Conservation (phyloP, 2,329 filamentous ascomycete species). For the Colletotrichum orchidophilum region DNA sequence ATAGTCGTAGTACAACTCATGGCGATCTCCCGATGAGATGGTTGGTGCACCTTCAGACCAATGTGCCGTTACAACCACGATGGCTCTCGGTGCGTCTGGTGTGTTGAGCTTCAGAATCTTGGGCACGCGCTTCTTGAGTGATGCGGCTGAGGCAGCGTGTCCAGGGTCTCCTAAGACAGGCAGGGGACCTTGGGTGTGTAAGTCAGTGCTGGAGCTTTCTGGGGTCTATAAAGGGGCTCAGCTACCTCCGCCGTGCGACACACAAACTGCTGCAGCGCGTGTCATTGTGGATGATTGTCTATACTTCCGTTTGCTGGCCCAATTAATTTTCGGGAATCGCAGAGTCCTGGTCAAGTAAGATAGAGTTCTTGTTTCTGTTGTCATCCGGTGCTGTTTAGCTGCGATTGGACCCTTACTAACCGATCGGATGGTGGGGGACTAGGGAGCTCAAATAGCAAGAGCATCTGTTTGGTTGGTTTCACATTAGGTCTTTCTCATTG, state of each 20-base stretch:
- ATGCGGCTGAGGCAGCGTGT: slow-evolving; percentile 60
- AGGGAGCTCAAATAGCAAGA: slow-evolving; percentile 17
- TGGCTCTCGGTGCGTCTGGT: slow-evolving; percentile 57
- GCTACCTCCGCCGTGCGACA: slow-evolving; percentile 60
- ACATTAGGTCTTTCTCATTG: slow-evolving; percentile 2
- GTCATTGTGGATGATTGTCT: slow-evolving; percentile 44
- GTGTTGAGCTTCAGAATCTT: slow-evolving; percentile 64
- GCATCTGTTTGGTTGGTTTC: background rate
- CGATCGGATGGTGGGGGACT: background rate
- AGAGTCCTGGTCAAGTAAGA: background rate
- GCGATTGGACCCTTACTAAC: background rate
- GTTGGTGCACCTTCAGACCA: slow-evolving; percentile 61
- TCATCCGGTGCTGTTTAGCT: slow-evolving; percentile 1
- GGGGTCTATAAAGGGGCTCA: background rate
- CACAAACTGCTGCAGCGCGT: slow-evolving; percentile 55
- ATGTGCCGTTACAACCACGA: slow-evolving; percentile 67
- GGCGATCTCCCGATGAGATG: slow-evolving; percentile 59
- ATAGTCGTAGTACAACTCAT: slow-evolving; percentile 66
- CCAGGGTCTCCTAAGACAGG: slow-evolving; percentile 64
- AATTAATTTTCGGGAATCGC: background rate
- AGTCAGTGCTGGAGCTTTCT: background rate
- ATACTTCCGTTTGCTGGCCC: background rate
- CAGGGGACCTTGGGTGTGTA: slow-evolving; percentile 56
- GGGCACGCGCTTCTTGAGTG: slow-evolving; percentile 62
- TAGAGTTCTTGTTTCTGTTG: background rate